Evolutionary conservation across 2,329 filamentous ascomycete genomes (phyloP).

Genomic region (Fusarium poae): DNA sequence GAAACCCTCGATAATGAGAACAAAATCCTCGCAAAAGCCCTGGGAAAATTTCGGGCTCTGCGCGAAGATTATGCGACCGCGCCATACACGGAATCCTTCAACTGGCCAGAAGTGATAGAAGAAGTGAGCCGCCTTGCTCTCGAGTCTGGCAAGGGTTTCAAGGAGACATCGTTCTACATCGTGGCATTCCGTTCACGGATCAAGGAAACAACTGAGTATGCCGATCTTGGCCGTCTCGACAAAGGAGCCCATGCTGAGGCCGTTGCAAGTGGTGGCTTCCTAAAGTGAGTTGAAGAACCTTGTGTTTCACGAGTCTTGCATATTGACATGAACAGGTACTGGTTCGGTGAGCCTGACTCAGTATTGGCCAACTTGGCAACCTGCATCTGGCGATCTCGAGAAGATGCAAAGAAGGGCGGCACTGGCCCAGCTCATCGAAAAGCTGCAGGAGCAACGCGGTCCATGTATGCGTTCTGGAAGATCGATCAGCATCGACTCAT

Average conservation of each 20-base stretch:
- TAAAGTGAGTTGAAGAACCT: constrained; percentile 70
- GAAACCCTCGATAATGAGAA: constrained; percentile 73
- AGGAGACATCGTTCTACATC: constrained; percentile 78
- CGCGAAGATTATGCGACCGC: constrained; percentile 81
- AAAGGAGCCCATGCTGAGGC: constrained; percentile 85
- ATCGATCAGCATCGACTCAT: constrained; percentile 79
- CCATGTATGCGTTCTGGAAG: constrained; percentile 74
- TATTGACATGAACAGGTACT: constrained; percentile 71
- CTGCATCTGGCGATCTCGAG: constrained; percentile 73
- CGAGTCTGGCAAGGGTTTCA: constrained; percentile 66
- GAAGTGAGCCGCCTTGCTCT: constrained; percentile 66
- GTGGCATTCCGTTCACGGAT: constrained; percentile 86
- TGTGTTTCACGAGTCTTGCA: not conserved
- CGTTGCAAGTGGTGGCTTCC: constrained; percentile 79
- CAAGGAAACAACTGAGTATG: constrained; percentile 73
- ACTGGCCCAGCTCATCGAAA: constrained; percentile 71
- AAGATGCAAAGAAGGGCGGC: constrained; percentile 71
- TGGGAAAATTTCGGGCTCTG: constrained; percentile 72
- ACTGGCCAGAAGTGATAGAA: constrained; percentile 75
- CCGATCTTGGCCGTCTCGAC: constrained; percentile 79
- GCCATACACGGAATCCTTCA: constrained; percentile 80
- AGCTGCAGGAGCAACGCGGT: constrained; percentile 74
- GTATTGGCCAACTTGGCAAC: constrained; percentile 85
- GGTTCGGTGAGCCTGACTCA: constrained; percentile 82
- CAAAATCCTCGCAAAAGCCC: constrained; percentile 77